These are phyloP conservation scores for Crinitomyces ghanaensis DNA, from an alignment of 805 yeast species.

Conservation along the genomic window DNA sequence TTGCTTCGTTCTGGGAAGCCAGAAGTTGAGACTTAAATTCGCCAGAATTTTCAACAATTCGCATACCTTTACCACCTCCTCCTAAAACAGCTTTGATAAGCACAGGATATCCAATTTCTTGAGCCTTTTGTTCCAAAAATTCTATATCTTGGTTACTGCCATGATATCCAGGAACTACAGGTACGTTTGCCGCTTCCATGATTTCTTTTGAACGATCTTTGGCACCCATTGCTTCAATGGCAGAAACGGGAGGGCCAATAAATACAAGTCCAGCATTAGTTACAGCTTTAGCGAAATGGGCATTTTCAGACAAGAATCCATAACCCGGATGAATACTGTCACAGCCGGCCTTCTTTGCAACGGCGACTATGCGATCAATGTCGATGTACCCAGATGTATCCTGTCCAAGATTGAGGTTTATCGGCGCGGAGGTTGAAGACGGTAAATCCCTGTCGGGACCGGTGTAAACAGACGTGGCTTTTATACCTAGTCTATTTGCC, in stretches of 20 bases:
- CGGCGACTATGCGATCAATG: constrained; percentile 37
- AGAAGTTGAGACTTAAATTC: constrained; percentile 39
- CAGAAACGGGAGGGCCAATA: constrained; percentile 25
- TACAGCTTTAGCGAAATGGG: constrained; percentile 23
- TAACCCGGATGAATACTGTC: constrained; percentile 49
- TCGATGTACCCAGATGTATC: constrained; percentile 23
- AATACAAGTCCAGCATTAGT: constrained; percentile 24
- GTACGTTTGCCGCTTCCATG: constrained; percentile 24
- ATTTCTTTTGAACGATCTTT: constrained; percentile 24
- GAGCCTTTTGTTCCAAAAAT: constrained; percentile 19
- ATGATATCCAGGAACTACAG: constrained; percentile 26
- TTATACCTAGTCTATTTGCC: constrained; percentile 22
- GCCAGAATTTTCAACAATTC: constrained; percentile 37
- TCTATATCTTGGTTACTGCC: constrained; percentile 22
- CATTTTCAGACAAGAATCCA: constrained; percentile 41
- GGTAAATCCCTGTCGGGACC: constrained; percentile 21
- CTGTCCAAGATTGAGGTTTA: constrained; percentile 18
- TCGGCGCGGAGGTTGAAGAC: constrained; percentile 15
- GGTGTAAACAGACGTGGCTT: constrained; percentile 23
- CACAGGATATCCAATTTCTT: constrained; percentile 35
- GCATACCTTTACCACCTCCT: constrained; percentile 50
- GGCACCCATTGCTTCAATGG: constrained; percentile 27
- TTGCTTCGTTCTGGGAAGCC: constrained; percentile 45
- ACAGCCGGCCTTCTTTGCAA: constrained; percentile 39
- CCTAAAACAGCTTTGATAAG: constrained; percentile 49